Evolutionary conservation across 805 yeast species (phyloP), one percentile per base, ranked within the genome.

Genomic region (Candida railenensis): DNA sequence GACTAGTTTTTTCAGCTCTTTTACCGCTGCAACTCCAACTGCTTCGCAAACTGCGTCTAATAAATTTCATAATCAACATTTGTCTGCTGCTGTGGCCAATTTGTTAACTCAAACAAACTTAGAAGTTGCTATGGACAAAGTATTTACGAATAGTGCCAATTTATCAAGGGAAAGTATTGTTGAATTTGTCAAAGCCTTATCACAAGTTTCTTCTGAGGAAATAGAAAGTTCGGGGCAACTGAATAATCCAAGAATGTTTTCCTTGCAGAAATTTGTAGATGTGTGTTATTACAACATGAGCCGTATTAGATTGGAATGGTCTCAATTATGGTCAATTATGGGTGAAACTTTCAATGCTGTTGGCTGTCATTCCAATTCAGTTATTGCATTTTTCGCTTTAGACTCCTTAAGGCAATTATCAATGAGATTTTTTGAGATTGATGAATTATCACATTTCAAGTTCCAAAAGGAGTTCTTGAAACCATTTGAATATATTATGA

Each of bases 221-320:
- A 89, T 94, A 50, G 90, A 87, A 51, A 85, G 95, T 0, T 86
- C 96, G 1, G 91, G 90, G 4, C 82, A 82, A 58, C 83, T 91
- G 38, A 73, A 78, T 4, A 82, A 88, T 50, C 99, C 98, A 34
- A 77, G 99, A 62, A 85, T 89, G 67, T 95, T 89, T 61, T 88
- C 98, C 0, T 70, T 94, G 52, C 98, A 90, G 61, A 94, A 94
- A 62, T 87, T 94, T 76, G 96, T 94, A 44, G 99, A 95, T 66
- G 96, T 94, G 37, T 92, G 97, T 67, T 92, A 94, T 66, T 94
- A 95, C 72, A 95, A 95, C 63, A 94, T 94, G 97, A 83, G 83
- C 43, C 87, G 99, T 72, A 91, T 94, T 56, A 82, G 96, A 64
- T 83, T 94, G 50, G 97, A 95, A 67, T 94, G 99, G 97, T 82